Evolutionary conservation across 495 filamentous ascomycete genomes (phyloP), one percentile per base, ranked within the genome.

Genomic region (Lasiosphaeria ovina): DNA sequence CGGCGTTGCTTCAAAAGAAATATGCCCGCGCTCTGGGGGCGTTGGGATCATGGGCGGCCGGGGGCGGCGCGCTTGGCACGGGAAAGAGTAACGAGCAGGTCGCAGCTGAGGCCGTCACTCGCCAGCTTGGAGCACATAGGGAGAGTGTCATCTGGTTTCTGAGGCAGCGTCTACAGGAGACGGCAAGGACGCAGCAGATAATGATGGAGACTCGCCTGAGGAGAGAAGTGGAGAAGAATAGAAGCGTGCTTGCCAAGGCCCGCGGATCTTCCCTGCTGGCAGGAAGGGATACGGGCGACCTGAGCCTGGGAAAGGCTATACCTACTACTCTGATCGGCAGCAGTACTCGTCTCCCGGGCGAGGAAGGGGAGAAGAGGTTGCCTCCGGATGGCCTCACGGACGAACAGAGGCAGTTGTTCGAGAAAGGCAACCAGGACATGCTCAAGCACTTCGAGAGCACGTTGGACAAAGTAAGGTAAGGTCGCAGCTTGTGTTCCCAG

Each of bases 171-270:
- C 71, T 98, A 44, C 89, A 94, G 74, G 80, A 85, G 59, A 89
- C 85, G 11, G 87, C 87, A 36, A 78, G 84, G 72, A 83, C 89
- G 62, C 93, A 98, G 78, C 81, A 89, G 55, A 79, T 77, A 51
- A 97, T 97, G 90, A 95, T 98, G 77, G 94, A 96, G 75, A 89
- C 88, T 69, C 74, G 94, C 66, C 73, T 98, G 60, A 83, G 84
- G 69, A 77, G 95, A 59, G 90, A 92, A 68, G 79, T 92, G 68
- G 95, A 98, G 79, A 91, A 87, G 81, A 92, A 87, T 71, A 91
- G 89, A 76, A 94, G 89, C 72, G 82, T 93, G 51, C 73, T 97
- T 60, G 89, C 92, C 60, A 94, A 90, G 69, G 79, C 80, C 10
- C 72, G 79, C 45, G 73, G 60, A 7, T 31, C 55, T 33, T 14